Conservation (phyloP, 805 yeast species). For the Hanseniaspora valbyensis region DNA sequence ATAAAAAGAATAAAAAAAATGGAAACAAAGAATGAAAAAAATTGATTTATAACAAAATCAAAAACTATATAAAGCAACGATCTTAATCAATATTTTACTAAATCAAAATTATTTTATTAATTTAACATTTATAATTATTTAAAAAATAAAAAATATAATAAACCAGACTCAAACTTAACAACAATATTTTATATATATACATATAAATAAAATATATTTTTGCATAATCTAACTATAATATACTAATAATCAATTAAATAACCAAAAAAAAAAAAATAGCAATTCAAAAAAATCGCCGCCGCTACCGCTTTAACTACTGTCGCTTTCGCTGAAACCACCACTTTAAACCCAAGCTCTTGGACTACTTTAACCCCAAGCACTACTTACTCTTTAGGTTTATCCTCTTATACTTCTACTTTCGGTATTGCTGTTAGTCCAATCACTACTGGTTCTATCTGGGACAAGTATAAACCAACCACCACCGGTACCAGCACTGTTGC, state of each 20-base stretch:
- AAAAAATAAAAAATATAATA: too few relatives aligned
- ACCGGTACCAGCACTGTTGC: constrained; percentile 21
- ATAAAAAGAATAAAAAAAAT: too few relatives aligned
- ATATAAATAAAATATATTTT: too few relatives aligned
- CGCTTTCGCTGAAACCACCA: constrained; percentile 15
- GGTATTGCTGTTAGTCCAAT: constrained; percentile 36
- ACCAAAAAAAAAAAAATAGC: constrained; percentile 26
- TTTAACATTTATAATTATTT: too few relatives aligned
- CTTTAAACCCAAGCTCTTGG: constrained; percentile 25
- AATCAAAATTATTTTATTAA: too few relatives aligned
- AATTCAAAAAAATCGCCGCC: constrained; percentile 30
- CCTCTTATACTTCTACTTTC: constrained; percentile 31
- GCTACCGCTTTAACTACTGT: constrained; percentile 31
- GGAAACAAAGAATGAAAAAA: too few relatives aligned
- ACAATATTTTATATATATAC: neutral
- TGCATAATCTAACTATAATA: too few relatives aligned
- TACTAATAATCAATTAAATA: too few relatives aligned
- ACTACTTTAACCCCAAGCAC: constrained; percentile 34
- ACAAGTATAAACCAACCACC: constrained; percentile 22
- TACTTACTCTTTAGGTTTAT: constrained; percentile 31
- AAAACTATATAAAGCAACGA: too few relatives aligned
- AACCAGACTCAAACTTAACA: too few relatives aligned
- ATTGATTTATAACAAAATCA: too few relatives aligned
- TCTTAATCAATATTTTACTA: too few relatives aligned
- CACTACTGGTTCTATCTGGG: constrained; percentile 23